Evolutionary conservation across 2,329 filamentous ascomycete genomes (phyloP).

Genomic region (Aschersonia sp.): DNA sequence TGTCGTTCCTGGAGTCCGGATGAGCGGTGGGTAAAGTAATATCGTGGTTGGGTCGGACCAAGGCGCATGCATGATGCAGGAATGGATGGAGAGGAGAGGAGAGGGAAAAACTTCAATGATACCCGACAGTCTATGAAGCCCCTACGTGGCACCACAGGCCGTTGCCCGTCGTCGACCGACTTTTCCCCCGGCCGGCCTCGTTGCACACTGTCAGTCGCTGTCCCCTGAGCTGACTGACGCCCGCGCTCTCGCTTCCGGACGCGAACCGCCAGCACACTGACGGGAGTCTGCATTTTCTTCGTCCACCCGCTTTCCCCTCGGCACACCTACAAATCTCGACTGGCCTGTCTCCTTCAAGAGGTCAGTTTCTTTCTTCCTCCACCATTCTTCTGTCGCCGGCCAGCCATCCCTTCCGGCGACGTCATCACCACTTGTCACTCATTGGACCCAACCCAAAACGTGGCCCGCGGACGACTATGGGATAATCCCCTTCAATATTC

Average conservation of each 20-base stretch:
- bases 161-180: neutral
- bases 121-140: neutral
- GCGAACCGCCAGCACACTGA: no score
- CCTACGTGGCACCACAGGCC: neutral
- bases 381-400: neutral
- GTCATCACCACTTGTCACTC: no score
- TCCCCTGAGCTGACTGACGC: no score
- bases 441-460: no score
- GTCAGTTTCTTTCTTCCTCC: no score
- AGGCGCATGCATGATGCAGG: neutral
- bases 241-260: no score
- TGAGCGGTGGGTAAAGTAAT: neutral
- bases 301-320: neutral
- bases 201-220: no score
- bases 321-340: neutral
- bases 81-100: constrained; percentile 3
- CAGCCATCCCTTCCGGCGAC: neutral
- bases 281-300: neutral
- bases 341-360: no score
- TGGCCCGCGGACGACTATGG: no score
- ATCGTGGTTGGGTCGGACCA: neutral
- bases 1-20: no score
- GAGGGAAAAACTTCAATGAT: neutral
- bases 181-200: no score
- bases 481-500: no score